Conservation (phyloP, 2,329 filamentous ascomycete genomes). For the Penicillium sp. region DNA sequence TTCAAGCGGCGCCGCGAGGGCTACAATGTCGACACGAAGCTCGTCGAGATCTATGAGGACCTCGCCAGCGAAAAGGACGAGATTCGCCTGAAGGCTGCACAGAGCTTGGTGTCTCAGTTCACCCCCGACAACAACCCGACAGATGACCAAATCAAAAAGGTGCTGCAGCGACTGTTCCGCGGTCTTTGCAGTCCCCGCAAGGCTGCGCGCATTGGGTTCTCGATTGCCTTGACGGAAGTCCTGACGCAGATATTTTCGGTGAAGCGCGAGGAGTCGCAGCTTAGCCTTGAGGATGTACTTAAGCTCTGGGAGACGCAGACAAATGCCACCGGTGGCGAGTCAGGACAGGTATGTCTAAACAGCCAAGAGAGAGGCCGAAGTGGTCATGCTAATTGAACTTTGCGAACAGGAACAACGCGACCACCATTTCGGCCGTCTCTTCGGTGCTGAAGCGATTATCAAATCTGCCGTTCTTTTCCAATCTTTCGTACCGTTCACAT, state of each 20-base stretch:
- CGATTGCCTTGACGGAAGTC: conserved; percentile 78
- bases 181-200: conserved; percentile 88
- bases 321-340: conserved; percentile 48
- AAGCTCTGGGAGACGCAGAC: conserved; percentile 51
- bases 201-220: conserved; percentile 82
- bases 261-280: conserved; percentile 27
- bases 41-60: conserved; percentile 48
- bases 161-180: conserved; percentile 64
- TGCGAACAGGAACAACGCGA: conserved; percentile 75
- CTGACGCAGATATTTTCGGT: conserved; percentile 61
- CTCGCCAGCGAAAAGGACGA: conserved; percentile 45
- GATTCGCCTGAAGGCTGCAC: conserved; percentile 44
- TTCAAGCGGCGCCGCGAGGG: conserved; percentile 41
- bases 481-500: conserved; percentile 47
- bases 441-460: conserved; percentile 80
- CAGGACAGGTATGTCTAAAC: conserved; percentile 46
- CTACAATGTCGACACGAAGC: conserved; percentile 42
- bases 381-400: conserved; percentile 42
- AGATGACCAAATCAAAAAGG: conserved; percentile 40
- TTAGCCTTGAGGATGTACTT: conserved; percentile 44
- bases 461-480: conserved; percentile 68
- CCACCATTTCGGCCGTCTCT: conserved; percentile 76
- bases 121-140: conserved; percentile 38
- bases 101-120: conserved; percentile 42
- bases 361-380: neutral